Evolutionary conservation across 2,329 filamentous ascomycete species (phyloP), one percentile per base, ranked within the genome.

Genomic region (Apiospora arundinis): DNA sequence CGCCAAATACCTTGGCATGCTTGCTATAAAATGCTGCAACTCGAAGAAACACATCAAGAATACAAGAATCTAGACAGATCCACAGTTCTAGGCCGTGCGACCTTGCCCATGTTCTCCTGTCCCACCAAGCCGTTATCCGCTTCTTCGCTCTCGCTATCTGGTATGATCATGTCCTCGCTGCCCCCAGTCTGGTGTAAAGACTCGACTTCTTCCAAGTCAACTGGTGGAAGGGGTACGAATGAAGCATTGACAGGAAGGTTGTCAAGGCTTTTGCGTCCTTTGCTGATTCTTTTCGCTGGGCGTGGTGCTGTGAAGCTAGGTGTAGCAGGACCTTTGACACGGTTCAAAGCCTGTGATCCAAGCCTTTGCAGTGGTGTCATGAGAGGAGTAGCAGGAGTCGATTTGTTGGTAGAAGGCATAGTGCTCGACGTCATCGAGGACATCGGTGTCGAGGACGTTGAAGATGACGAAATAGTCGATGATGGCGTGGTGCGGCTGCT

Each of bases 91-190:
- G 9, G 73, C 73, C 70, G 68, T 74, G 8, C 67, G 12, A 28
- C 37, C 11, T 68, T 69, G 4, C 73, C 73, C 28, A 72, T 44
- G 28, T 76, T 75, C 68, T 78, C 77, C 9, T 73, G 73, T 3
- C 80, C 79, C 2, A 73, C 70, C 23, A 65, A 60, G 48, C 37
- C 71, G 16, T 73, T 70, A 23, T 67, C 70, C 37, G 48, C 72
- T 21, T 80, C 79, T 12, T 80, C 77, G 28, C 77, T 74, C 45
- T 85, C 83, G 72, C 87, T 88, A 76, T 87, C 87, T 37, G 85
- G 85, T 18, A 87, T 79, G 73, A 90, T 85, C 70, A 88, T 83
- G 71, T 91, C 89, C 76, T 91, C 89, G 75, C 88, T 90, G 18
- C 89, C 88, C 7, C 80, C 73, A 14, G 81, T 72, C 69, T 75